phyloP scores from a whole-genome alignment of 345 rosid species.

The Draba incana region DNA sequence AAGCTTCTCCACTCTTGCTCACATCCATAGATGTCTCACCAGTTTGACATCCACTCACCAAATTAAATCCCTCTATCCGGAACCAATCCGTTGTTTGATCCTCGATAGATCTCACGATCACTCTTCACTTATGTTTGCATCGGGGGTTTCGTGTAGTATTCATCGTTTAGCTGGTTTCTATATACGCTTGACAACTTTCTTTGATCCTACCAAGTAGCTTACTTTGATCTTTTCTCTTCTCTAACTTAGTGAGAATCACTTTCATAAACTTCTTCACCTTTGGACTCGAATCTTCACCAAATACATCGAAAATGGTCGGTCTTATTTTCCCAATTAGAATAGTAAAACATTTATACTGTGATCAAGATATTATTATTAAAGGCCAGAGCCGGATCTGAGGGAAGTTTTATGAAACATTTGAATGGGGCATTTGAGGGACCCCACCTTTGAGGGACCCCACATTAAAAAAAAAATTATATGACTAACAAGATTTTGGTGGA shows the following conservation, averaged over 20 bases:
- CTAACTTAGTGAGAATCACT: slow-evolving; percentile 22
- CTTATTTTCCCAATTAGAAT: slow-evolving; percentile 13
- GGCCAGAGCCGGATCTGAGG: too few species aligned
- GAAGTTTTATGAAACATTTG: too few species aligned
- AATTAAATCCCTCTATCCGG: slow-evolving; percentile 26
- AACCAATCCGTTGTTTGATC: slow-evolving; percentile 36
- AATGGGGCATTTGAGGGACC: too few species aligned
- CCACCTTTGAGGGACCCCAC: too few species aligned
- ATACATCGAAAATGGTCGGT: slow-evolving; percentile 28
- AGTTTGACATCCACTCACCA: slow-evolving; percentile 33
- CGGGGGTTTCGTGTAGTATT: slow-evolving; percentile 1
- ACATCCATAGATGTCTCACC: slow-evolving; percentile 28
- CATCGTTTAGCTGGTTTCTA: slow-evolving; percentile 13
- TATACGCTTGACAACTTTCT: slow-evolving; percentile 7
- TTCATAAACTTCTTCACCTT: slow-evolving; percentile 87
- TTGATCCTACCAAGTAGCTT: neutral
- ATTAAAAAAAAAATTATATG: too few species aligned
- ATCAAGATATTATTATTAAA: too few species aligned
- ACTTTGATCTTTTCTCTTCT: neutral
- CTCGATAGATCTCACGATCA: slow-evolving; percentile 9
- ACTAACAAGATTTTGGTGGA: too few species aligned
- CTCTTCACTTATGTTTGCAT: slow-evolving; percentile 1
- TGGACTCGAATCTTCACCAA: slow-evolving; percentile 40
- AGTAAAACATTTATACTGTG: too few species aligned
- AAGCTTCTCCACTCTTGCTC: slow-evolving; percentile 24